phyloP scores from a whole-genome alignment of 306 rosid species.

The Rosa persica region DNA sequence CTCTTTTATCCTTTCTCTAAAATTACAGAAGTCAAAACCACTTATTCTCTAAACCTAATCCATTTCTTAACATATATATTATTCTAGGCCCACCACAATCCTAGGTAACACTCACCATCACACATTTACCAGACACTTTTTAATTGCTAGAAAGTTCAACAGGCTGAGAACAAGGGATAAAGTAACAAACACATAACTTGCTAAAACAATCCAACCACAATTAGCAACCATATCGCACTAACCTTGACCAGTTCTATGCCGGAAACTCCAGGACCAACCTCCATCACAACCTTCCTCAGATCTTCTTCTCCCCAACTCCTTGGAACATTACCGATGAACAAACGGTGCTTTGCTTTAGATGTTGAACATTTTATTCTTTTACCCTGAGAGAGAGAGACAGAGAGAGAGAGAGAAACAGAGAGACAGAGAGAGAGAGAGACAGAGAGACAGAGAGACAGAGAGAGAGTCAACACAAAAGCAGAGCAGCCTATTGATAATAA shows the following conservation, averaged over 20 bases:
- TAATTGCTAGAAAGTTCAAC: not conserved
- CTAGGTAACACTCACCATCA: not conserved
- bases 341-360: constrained; percentile 93
- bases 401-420: constrained; percentile 12
- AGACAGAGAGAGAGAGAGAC: constrained; percentile 29
- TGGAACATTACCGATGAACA: constrained; percentile 93
- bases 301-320: constrained; percentile 91
- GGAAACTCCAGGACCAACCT: constrained; percentile 86
- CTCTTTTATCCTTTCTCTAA: not conserved
- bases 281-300: constrained; percentile 68
- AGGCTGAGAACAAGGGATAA: constrained; percentile 6
- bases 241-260: constrained; percentile 90
- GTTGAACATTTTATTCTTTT: constrained; percentile 83
- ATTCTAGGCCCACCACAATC: not conserved
- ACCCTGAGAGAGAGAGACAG: constrained; percentile 53
- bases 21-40: not conserved
- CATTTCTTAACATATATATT: not conserved
- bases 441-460: constrained; percentile 16
- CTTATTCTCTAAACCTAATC: not conserved
- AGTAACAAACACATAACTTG: not conserved
- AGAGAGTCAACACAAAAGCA: constrained; percentile 19
- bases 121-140: not conserved
- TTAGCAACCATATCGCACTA: constrained; percentile 21
- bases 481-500: constrained; percentile 4
- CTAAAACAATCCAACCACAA: constrained; percentile 10